Percentiles rank a stretch among this genome's conserved stretches.
Conservation (phyloP, 495 filamentous ascomycete species). For the Penicillium paradoxum region DNA sequence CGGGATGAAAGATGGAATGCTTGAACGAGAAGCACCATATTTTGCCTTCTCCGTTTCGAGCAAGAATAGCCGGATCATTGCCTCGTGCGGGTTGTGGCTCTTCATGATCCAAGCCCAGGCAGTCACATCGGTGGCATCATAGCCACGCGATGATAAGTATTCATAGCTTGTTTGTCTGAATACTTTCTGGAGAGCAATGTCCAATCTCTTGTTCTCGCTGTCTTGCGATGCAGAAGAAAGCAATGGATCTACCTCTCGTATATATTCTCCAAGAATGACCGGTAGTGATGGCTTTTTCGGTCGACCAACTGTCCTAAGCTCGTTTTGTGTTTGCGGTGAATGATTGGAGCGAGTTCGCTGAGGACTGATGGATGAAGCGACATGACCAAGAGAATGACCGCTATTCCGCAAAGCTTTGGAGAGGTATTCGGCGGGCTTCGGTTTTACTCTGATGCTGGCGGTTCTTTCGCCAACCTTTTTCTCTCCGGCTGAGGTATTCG, state of each 20-base stretch:
- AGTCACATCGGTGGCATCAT: conserved; percentile 46
- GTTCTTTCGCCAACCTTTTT: background rate
- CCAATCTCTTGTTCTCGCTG: conserved; percentile 6
- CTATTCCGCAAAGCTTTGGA: conserved; percentile 29
- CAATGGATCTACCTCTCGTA: conserved; percentile 33
- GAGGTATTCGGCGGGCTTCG: conserved; percentile 35
- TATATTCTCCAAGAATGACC: conserved; percentile 36
- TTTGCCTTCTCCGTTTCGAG: conserved; percentile 24
- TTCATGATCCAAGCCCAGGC: conserved; percentile 56
- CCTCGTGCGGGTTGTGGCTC: conserved; percentile 33
- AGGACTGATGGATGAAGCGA: background rate
- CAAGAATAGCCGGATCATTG: conserved; percentile 38
- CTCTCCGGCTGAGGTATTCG: background rate
- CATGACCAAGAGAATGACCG: conserved; percentile 18
- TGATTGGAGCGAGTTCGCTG: background rate
- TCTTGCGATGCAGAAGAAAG: conserved; percentile 13
- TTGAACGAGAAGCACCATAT: background rate
- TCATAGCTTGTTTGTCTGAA: conserved; percentile 27
- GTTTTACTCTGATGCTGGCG: conserved; percentile 6
- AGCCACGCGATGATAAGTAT: conserved; percentile 38
- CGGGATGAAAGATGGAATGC: conserved; percentile 46
- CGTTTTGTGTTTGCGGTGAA: background rate
- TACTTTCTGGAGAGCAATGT: conserved; percentile 29
- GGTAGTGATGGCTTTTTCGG: conserved; percentile 26
- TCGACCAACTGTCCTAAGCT: conserved; percentile 9